Evolutionary conservation across 352 stramenopile species (phyloP).

Genomic region (Globisporangium camurandrum): DNA sequence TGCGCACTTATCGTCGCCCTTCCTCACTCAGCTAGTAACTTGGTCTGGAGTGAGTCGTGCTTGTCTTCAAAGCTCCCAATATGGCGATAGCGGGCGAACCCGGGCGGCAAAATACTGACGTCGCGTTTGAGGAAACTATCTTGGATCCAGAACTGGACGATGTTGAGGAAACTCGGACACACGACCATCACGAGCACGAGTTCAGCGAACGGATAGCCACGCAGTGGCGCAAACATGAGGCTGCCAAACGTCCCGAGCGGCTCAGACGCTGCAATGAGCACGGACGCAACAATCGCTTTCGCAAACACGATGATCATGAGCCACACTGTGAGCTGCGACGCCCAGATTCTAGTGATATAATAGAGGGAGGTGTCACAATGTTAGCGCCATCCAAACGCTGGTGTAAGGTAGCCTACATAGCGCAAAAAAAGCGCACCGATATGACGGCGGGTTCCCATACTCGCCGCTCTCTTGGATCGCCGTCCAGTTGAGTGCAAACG

Average conservation of each 20-base stretch:
- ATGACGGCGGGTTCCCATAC: constrained; percentile 66
- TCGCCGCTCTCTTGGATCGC: constrained; percentile 72
- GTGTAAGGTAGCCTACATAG: neutral
- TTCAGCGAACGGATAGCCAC: constrained; percentile 55
- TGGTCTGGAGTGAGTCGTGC: constrained; percentile 61
- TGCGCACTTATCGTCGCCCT: too few relatives aligned
- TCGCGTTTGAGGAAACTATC: constrained; percentile 80
- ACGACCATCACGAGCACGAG: constrained; percentile 76
- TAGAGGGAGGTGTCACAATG: neutral
- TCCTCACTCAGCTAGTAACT: too few relatives aligned
- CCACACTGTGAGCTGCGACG: constrained; percentile 49
- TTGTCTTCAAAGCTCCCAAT: constrained; percentile 62
- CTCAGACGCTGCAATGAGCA: constrained; percentile 43
- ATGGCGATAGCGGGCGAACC: constrained; percentile 56
- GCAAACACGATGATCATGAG: constrained; percentile 72
- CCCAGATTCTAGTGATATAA: constrained; percentile 33
- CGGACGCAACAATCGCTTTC: constrained; percentile 69
- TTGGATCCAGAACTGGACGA: constrained; percentile 84
- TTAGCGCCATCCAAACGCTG: too few relatives aligned
- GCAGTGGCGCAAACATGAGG: constrained; percentile 55
- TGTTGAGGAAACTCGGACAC: constrained; percentile 78
- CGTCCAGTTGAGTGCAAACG: constrained; percentile 62
- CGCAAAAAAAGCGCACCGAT: constrained; percentile 17
- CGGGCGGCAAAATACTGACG: constrained; percentile 42
- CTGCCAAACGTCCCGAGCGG: constrained; percentile 53